Evolutionary conservation across 2,329 filamentous ascomycete species (phyloP), one percentile per base, ranked within the genome.

Genomic region (Pleomassaria siparia): DNA sequence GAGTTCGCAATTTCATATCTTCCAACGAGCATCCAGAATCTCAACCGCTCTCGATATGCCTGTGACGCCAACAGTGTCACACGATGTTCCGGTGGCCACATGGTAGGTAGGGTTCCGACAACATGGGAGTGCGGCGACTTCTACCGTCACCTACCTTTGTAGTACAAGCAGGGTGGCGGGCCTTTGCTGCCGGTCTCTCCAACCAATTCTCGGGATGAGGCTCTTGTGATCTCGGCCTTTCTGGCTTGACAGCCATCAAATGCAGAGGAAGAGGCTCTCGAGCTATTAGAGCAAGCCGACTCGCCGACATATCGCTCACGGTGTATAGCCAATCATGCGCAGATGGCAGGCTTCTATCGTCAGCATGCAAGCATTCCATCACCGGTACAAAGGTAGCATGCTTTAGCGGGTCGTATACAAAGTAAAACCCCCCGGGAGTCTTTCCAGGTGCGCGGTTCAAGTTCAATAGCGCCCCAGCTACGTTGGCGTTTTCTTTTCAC

Each of bases 341-440:
- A 22, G 35, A 21, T 37, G 18, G 5, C 32, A 21, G 13, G 21
- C 9, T 13, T 25, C 16, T 16, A 4, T 9, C 29, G 24, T 22
- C 39, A 29, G 20, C 39, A n/a, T n/a, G n/a, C n/a, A n/a, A n/a
- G n/a, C n/a, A n/a, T n/a, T 13, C 18, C 37, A 26, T 24, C 22
- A 26, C 26, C 28, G 10, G 10, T 25, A 12, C 16, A 25, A 4
- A 11, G 29, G 12, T 16, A 18, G 33, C 20, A 15, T n/a, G 28
- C 13, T 28, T n/a, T n/a, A n/a, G n/a, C n/a, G n/a, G n/a, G n/a
- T n/a, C n/a, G n/a, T n/a, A n/a, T n/a, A n/a, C n/a, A n/a, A n/a
- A n/a, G n/a, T 39, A 44, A 62, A 60, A 58, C 51, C 46, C 58
- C 41, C 60, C 60, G 60, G 53, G 47, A 63, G 51, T 59, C 53